Base-by-base conservation (phyloP, 129 eudicot species). In the Flaveria sonorensis region DNA sequence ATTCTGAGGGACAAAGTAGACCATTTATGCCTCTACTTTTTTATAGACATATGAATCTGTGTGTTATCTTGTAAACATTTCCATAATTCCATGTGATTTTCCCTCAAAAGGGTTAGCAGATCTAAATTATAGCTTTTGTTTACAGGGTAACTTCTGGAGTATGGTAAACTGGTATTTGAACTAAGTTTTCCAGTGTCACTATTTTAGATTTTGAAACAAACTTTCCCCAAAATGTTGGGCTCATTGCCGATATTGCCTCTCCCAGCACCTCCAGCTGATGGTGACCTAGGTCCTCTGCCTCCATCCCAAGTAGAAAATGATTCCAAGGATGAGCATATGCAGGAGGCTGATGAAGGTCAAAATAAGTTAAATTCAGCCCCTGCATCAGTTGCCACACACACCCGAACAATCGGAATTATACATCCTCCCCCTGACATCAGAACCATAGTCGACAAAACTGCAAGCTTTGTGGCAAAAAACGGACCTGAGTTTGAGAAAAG, bases 341-440 rank as follows among this genome's bases (percentile, higher is more conserved):
- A 70, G 24, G 88, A 84, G 23, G 77, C 36, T 24, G 81, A 81
- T 50, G 92, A 87, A 19, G 90, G 78, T 19, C 82, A 66, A 10
- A 80, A 81, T 50, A 77, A 73, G 39, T 24, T 14, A 3, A 79
- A 36, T 73, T 56, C 84, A 3, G 75, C 76, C 75, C 90, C 92
- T 20, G 79, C 87, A 63, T 79, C 96, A 10, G 85, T 93, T 76
- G 92, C 92, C 21, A 90, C 98, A 32, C 97, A 93, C 77, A 87
- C 98, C 0, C 83, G 86, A 83, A 87, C 92, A 0, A 93, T 93
- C 16, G 98, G 98, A 61, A 90, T 93, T 40, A 93, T 93, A 36
- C 91, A 90, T 76, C 98, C 98, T 14, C 98, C 98, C 13, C 95
- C 92, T 0, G 98, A 93, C 36, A 93, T 93, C 55, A 79, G 97